Percentiles rank a stretch among this genome's conserved stretches.
phyloP scores from a whole-genome alignment of 139 green algal species.

The Chlorella ohadii region DNA sequence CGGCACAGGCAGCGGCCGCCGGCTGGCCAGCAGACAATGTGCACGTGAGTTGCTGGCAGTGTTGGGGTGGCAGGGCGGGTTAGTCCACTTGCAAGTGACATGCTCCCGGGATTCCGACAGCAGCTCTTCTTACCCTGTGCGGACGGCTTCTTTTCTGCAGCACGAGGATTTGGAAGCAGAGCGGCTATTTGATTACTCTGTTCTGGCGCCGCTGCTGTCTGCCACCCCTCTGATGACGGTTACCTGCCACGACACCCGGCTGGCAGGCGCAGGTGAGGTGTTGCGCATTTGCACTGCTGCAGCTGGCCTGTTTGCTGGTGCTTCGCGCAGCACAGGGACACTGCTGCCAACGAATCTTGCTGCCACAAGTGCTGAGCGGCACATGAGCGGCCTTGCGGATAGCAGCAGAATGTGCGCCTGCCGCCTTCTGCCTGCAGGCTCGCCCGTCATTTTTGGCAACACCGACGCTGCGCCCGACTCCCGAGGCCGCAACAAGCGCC shows the following conservation, averaged over 20 bases:
- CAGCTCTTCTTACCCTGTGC: no score
- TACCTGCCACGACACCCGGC: constrained; percentile 51
- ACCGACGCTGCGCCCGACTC: neutral
- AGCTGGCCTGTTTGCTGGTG: no score
- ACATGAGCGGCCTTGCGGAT: no score
- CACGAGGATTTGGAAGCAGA: constrained; percentile 68
- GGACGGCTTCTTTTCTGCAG: neutral
- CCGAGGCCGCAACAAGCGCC: constrained; percentile 55
- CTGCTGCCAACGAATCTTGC: no score
- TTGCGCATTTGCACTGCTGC: neutral
- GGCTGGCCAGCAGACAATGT: constrained; percentile 43
- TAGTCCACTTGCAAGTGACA: no score
- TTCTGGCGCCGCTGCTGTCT: constrained; percentile 48
- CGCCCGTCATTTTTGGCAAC: constrained; percentile 29
- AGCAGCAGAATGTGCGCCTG: no score
- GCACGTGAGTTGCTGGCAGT: neutral
- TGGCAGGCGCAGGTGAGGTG: constrained; percentile 50
- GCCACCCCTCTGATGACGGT: neutral
- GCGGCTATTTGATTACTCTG: constrained; percentile 72
- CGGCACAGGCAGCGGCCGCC: constrained; percentile 21
- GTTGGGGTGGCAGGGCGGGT: no score
- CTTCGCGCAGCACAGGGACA: no score
- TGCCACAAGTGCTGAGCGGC: no score
- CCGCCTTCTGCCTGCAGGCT: constrained; percentile 15
- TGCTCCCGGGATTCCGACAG: no score